Base-by-base conservation (phyloP, 2,329 filamentous ascomycete genomes). In the Gaeumannomyces tritici region DNA sequence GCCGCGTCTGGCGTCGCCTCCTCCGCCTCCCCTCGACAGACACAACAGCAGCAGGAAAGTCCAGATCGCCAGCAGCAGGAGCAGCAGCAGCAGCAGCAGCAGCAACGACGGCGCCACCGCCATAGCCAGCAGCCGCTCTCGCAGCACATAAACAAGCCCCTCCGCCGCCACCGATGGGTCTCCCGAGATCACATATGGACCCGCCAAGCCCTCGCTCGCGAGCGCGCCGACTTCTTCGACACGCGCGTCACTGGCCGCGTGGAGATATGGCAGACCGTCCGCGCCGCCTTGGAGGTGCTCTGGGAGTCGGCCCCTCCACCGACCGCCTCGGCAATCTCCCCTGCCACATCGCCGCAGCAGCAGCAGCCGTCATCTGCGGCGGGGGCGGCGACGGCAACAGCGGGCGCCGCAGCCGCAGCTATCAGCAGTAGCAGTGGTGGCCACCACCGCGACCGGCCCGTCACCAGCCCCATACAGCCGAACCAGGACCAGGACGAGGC, bases 191-290 rank as follows among this genome's bases (percentile, higher is more conserved):
- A 83, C 26, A 74, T 77, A 21, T 96, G 90, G 90, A 92, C 89
- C 1, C 84, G 83, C n/a, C 71, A 75, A 21, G 78, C 88, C 61
- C 78, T 96, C 2, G 83, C 86, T 63, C 80, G 80, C 35, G 90
- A 96, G 75, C 84, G 93, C 59, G 77, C 76, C 59, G 91, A 91
- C 65, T 97, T 96, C 79, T 98, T 96, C 74, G 92, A 97, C 65
- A 97, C 93, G 1, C 80, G 91, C 58, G 90, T 96, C 21, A 89
- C 89, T 0, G 91, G 91, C 2, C 82, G 85, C 4, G 70, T 81
- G 5, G 90, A 96, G 73, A 83, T 95, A 29, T 98, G 93, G 93
- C 85, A 85, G 67, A 88, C 90, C 0, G 74, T 97, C 18, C 82
- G 82, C 57, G 78, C 85, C 1, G 89, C 87, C 0, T 79, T 91